Conservation (phyloP, 164 flowering plant genomes). For the Santalum album region DNA sequence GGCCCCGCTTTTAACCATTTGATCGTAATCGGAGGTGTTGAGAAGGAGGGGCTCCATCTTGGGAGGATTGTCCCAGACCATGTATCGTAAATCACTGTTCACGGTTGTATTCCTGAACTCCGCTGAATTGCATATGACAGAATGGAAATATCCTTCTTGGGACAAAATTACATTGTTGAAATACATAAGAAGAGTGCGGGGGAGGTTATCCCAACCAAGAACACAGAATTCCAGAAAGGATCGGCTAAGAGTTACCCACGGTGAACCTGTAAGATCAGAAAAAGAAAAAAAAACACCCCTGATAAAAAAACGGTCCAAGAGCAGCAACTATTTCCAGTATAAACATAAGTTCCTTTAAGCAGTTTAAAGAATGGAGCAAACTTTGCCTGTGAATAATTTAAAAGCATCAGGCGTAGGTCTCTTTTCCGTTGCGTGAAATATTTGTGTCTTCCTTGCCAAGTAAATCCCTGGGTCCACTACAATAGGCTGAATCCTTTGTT, state of each 20-base stretch:
- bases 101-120: slow-evolving; percentile 72
- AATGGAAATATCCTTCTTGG: slow-evolving; percentile 84
- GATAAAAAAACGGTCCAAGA: not conserved
- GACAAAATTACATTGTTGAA: slow-evolving; percentile 61
- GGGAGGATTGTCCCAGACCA: slow-evolving; percentile 92
- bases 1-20: slow-evolving; percentile 74
- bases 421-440: slow-evolving; percentile 79
- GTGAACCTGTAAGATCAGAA: slow-evolving; percentile 61
- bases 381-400: slow-evolving; percentile 79
- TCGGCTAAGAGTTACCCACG: slow-evolving; percentile 75
- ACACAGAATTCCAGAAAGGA: slow-evolving; percentile 74
- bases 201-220: slow-evolving; percentile 93
- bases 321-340: not conserved
- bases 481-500: slow-evolving; percentile 58
- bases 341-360: too few relatives aligned
- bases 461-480: slow-evolving; percentile 77
- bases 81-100: slow-evolving; percentile 68
- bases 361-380: slow-evolving; percentile 10
- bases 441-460: slow-evolving; percentile 67
- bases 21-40: slow-evolving; percentile 42
- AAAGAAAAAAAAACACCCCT: too few relatives aligned
- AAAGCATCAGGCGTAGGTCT: slow-evolving; percentile 82
- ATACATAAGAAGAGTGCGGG: slow-evolving; percentile 83
- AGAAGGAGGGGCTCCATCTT: slow-evolving; percentile 80
- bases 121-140: slow-evolving; percentile 79